phyloP scores from a whole-genome alignment of 805 yeast species.

The Blastobotrys mokoenaii region DNA sequence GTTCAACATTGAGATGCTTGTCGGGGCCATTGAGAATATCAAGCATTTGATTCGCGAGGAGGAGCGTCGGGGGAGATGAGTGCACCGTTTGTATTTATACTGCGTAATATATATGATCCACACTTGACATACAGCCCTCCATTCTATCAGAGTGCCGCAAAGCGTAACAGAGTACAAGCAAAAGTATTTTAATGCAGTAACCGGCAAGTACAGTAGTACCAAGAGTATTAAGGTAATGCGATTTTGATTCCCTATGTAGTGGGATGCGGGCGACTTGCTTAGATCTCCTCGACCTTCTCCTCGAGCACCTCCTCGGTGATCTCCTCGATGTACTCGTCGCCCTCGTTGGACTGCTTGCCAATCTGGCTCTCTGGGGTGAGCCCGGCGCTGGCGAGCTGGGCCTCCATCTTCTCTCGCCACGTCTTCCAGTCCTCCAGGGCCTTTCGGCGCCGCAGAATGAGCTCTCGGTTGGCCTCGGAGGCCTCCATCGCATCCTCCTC shows the following conservation, averaged over 20 bases:
- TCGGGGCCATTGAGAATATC: conserved; percentile 12
- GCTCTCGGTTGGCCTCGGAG: conserved; percentile 81
- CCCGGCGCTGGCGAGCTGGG: conserved; percentile 38
- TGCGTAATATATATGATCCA: too few relatives aligned
- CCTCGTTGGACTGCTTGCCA: conserved; percentile 38
- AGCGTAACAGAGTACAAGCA: too few relatives aligned
- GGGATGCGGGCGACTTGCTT: too few relatives aligned
- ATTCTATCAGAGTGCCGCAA: conserved; percentile 24
- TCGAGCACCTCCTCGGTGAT: conserved; percentile 53
- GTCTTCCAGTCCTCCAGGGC: conserved; percentile 77
- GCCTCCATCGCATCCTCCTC: conserved; percentile 95
- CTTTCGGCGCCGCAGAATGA: conserved; percentile 75
- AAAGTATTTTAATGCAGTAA: too few relatives aligned
- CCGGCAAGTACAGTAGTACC: too few relatives aligned
- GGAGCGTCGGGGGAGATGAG: too few relatives aligned
- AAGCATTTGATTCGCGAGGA: conserved; percentile 5
- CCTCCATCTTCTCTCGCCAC: conserved; percentile 55
- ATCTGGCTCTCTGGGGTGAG: conserved; percentile 34
- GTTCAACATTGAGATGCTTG: conserved; percentile 14
- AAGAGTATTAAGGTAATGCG: too few relatives aligned
- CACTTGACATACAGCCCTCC: conserved; percentile 1
- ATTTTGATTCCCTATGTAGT: too few relatives aligned
- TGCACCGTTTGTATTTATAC: too few relatives aligned
- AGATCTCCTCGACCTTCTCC: too few relatives aligned
- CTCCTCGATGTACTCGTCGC: conserved; percentile 61